Conservation (phyloP, 345 rosid genomes). For the Lenwebbia sp. region DNA sequence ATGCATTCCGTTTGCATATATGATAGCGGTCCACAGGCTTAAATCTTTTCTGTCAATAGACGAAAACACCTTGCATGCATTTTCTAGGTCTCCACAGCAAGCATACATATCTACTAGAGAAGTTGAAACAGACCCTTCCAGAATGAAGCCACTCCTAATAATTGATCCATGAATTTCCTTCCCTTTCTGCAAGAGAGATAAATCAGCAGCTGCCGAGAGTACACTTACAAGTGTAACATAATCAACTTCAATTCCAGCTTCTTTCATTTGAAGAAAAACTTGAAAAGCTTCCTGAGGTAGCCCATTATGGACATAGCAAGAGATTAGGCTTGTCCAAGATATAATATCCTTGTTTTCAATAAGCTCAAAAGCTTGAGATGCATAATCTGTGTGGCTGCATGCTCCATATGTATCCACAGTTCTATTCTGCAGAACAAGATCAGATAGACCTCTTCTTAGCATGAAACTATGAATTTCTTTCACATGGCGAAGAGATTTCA, state of each 20-base stretch:
- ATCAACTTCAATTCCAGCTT: constrained; percentile 45
- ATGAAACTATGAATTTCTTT: constrained; percentile 67
- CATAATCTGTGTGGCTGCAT: constrained; percentile 44
- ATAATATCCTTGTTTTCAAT: constrained; percentile 54
- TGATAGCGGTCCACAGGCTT: constrained; percentile 68
- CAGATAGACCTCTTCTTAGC: constrained; percentile 44
- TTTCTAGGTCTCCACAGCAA: constrained; percentile 53
- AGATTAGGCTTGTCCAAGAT: constrained; percentile 92
- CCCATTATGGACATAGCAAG: constrained; percentile 49
- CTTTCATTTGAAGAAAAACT: constrained; percentile 33
- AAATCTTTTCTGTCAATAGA: constrained; percentile 26
- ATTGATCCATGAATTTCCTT: constrained; percentile 66
- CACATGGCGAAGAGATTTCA: constrained; percentile 22
- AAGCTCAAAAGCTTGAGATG: constrained; percentile 41
- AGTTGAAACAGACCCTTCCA: constrained; percentile 47
- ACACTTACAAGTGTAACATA: constrained; percentile 41
- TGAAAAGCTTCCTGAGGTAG: constrained; percentile 46
- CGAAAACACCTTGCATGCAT: constrained; percentile 40
- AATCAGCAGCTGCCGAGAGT: constrained; percentile 55
- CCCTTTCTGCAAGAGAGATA: constrained; percentile 63
- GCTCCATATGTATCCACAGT: constrained; percentile 61
- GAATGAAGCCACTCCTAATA: constrained; percentile 37
- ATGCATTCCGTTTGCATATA: constrained; percentile 77
- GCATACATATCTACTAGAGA: constrained; percentile 82
- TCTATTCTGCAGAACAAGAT: constrained; percentile 48